These are phyloP conservation scores for Viola pubescens DNA, from an alignment of 441 rosid genomes.

Conservation along the genomic window DNA sequence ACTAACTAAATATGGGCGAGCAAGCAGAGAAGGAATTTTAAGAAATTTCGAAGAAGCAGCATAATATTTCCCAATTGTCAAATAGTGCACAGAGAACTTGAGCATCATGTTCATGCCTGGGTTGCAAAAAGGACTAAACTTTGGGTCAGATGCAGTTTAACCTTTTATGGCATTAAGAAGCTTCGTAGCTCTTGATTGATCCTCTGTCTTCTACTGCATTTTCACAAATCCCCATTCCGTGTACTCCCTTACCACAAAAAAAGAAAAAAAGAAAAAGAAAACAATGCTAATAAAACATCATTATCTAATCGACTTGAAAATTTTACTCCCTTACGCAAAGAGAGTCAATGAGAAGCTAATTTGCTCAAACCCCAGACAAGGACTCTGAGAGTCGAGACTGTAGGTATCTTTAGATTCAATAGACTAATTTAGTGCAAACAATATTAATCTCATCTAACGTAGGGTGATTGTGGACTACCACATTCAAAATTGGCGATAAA, in stretches of 20 bases:
- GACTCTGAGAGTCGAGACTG: too few relatives aligned
- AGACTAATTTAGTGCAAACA: too few relatives aligned
- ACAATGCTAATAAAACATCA: neutral
- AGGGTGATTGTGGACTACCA: too few relatives aligned
- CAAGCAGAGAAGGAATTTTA: neutral
- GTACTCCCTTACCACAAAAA: constrained; percentile 8
- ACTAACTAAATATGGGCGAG: neutral
- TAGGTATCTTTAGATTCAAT: too few relatives aligned
- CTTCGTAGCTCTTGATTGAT: constrained; percentile 28
- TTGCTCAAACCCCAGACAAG: too few relatives aligned
- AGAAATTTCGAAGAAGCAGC: constrained; percentile 13
- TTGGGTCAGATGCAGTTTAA: neutral
- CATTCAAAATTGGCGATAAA: too few relatives aligned
- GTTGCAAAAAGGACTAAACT: neutral
- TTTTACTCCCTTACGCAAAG: too few relatives aligned
- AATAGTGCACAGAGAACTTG: neutral
- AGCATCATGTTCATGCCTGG: neutral
- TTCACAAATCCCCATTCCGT: neutral
- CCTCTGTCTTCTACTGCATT: neutral
- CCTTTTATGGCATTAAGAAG: constrained; percentile 19
- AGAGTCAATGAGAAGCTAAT: too few relatives aligned
- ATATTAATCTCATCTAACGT: too few relatives aligned
- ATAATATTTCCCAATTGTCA: neutral
- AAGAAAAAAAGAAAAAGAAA: too few relatives aligned
- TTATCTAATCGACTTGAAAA: neutral